Evolutionary conservation across 164 flowering plant genomes (phyloP).

Genomic region (Annona cherimola): DNA sequence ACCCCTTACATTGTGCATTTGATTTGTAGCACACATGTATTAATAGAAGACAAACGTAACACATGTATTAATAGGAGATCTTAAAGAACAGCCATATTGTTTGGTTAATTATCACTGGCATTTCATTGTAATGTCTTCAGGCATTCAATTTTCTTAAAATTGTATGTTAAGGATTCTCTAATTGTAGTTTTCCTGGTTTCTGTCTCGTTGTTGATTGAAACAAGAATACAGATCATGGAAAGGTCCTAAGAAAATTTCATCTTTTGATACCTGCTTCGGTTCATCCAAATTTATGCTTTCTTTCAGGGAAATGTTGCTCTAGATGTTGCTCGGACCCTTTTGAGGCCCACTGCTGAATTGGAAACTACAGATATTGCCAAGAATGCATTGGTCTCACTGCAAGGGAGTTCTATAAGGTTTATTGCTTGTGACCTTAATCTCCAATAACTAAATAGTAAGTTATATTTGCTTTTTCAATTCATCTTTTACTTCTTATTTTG

Average conservation of each 20-base stretch:
- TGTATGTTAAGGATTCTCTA: too few relatives aligned
- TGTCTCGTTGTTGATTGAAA: not conserved
- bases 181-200: not conserved
- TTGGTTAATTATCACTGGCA: too few relatives aligned
- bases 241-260: too few relatives aligned
- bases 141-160: not conserved
- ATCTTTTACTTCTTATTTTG: not conserved
- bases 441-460: not conserved
- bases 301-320: constrained; percentile 96
- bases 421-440: not conserved
- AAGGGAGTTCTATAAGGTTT: constrained; percentile 83
- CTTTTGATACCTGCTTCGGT: too few relatives aligned
- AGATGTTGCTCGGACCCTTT: constrained; percentile 87
- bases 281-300: not conserved
- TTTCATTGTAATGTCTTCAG: too few relatives aligned
- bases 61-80: too few relatives aligned
- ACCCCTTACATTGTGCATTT: too few relatives aligned
- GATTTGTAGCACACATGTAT: too few relatives aligned
- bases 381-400: constrained; percentile 70
- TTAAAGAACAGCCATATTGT: too few relatives aligned
- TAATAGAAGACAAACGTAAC: too few relatives aligned
- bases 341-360: constrained; percentile 66
- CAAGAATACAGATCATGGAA: not conserved
- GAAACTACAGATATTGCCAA: constrained; percentile 80
- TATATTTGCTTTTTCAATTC: not conserved